phyloP scores from a whole-genome alignment of 75 land plant genomes.

The Pinus albicaulis region DNA sequence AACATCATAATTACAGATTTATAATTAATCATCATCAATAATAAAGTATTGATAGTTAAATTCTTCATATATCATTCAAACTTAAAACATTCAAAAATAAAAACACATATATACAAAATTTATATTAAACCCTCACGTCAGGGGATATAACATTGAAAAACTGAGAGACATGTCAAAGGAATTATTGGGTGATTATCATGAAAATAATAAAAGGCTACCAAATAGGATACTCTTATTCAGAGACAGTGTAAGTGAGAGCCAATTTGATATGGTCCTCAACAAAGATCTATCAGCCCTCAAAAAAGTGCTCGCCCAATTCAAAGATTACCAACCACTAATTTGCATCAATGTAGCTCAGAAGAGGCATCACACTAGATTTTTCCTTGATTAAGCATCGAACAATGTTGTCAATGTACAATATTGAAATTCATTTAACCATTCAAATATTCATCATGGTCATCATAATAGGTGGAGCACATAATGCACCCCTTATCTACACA shows the following conservation, averaged over 20 bases:
- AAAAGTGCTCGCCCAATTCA: not conserved
- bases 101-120: too few relatives aligned
- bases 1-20: too few relatives aligned
- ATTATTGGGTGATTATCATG: slow-evolving; percentile 29
- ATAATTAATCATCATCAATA: too few relatives aligned
- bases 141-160: slow-evolving; percentile 11
- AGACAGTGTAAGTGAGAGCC: slow-evolving; percentile 55
- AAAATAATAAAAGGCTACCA: slow-evolving; percentile 11
- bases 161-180: slow-evolving; percentile 45
- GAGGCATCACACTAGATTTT: slow-evolving; percentile 57
- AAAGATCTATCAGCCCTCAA: slow-evolving; percentile 32
- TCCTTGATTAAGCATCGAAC: not conserved
- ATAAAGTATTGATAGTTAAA: too few relatives aligned
- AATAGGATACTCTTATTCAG: slow-evolving; percentile 43
- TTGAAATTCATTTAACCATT: too few relatives aligned
- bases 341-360: slow-evolving; percentile 53
- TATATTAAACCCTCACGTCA: too few relatives aligned
- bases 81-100: too few relatives aligned
- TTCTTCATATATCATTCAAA: too few relatives aligned
- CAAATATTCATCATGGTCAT: too few relatives aligned
- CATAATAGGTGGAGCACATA: too few relatives aligned
- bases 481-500: too few relatives aligned
- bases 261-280: slow-evolving; percentile 51
- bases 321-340: slow-evolving; percentile 30
- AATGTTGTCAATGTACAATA: slow-evolving; percentile 20